Evolutionary conservation across 306 rosid species (phyloP), one percentile per base, ranked within the genome.

Genomic region (Corylus americana): DNA sequence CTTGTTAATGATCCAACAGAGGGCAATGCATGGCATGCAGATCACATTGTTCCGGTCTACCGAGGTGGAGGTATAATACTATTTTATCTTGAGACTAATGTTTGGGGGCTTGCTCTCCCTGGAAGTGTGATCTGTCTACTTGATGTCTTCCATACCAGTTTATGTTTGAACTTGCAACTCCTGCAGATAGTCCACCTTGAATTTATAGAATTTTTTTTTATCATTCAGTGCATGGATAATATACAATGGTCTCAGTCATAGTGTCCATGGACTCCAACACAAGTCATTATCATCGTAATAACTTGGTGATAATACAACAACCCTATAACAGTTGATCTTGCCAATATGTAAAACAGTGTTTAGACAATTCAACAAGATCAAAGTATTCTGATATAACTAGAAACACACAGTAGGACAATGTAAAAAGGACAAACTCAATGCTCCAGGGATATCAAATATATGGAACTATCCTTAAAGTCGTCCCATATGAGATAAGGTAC

Each of bases 11-110:
- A 92, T 84, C 97, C 97, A 61, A 83, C 29, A 67, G 98, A 94
- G 87, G 98, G 98, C 81, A 90, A 91, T 61, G 91, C 97, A 31
- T 92, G 98, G 97, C 97, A 94, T 80, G 98, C 97, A 79, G 98
- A 94, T 83, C 98, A 92, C 83, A 89, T 92, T 70, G 85, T 94
- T 90, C 95, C 97, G 54, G 98, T 92, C 78, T 94, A 92, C 88
- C 84, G 69, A 79, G 98, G 98, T 42, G 98, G 98, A 90, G 98
- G 98, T 94, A 87, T 49, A 82, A 71, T 16, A 4, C 11, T 55
- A 20, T 59, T 75, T 71, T 82, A 72, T 71, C 76, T 74, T 8
- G 9, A 55, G 74, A 66, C 29, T 51, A 67, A 14, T 61, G 35
- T 76, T 63, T 54, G 66, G 42, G n/a, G 50, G 71, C 57, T 51